Percentiles rank a stretch among this genome's conserved stretches.
Evolutionary conservation across 495 filamentous ascomycete genomes (phyloP).

Genomic region (Amphirosellinia nigrospora): DNA sequence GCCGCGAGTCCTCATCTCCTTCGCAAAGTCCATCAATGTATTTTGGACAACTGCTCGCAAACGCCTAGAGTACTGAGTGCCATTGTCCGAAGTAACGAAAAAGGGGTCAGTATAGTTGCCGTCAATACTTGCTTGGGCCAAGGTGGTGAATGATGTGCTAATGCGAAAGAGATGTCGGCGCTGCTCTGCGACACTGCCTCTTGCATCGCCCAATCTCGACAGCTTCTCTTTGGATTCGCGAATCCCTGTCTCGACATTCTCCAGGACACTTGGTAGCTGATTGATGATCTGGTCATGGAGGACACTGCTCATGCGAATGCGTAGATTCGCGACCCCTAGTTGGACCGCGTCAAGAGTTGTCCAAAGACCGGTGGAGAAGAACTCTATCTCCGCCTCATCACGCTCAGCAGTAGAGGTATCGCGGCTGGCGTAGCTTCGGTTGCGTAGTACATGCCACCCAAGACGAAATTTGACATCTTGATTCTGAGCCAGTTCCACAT

Average conservation of each 20-base stretch:
- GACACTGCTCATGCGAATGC: constrained; percentile 37
- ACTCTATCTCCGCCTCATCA: constrained; percentile 47
- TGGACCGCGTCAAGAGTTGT: no score
- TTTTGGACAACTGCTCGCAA: constrained; percentile 47
- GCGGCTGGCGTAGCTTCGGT: no score
- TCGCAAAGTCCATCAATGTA: constrained; percentile 38
- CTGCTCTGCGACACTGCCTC: constrained; percentile 47
- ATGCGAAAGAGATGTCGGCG: constrained; percentile 46
- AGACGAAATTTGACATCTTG: constrained; percentile 65
- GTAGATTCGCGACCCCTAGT: no score
- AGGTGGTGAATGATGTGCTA: constrained; percentile 33
- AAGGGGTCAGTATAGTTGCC: constrained; percentile 40
- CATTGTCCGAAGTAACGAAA: constrained; percentile 20
- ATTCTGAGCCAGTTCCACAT: constrained; percentile 63
- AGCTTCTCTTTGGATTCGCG: constrained; percentile 31
- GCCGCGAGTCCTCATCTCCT: constrained; percentile 39
- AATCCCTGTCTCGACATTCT: constrained; percentile 35
- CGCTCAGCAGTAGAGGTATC: no score
- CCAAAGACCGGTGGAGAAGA: constrained; percentile 55
- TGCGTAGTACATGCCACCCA: constrained; percentile 76
- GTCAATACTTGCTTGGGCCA: constrained; percentile 34
- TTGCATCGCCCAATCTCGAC: constrained; percentile 33
- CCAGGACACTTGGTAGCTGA: constrained; percentile 39
- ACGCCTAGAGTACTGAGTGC: constrained; percentile 24
- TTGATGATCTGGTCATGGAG: constrained; percentile 39